A percentile compares a stretch with the other conserved stretches of the same genome.
phyloP scores from a whole-genome alignment of 768 basidiomycete genomes.

The Cystobasidium ongulense region DNA sequence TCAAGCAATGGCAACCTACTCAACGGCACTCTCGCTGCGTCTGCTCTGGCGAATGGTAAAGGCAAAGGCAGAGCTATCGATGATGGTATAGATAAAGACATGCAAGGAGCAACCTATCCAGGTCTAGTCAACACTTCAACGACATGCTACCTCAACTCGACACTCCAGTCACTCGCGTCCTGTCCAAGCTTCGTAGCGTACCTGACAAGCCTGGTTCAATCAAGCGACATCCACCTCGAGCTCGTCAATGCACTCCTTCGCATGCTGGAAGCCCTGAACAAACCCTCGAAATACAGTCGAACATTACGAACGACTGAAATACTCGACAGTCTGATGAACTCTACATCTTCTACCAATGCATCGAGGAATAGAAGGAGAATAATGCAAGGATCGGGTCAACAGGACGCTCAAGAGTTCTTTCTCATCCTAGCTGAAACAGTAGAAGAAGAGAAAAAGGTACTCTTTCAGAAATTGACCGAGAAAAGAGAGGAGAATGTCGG shows the following conservation, averaged over 20 bases:
- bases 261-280: slow-evolving; percentile 44
- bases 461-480: slow-evolving; percentile 55
- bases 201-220: slow-evolving; percentile 50
- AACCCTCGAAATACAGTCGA: slow-evolving; percentile 39
- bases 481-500: slow-evolving; percentile 54
- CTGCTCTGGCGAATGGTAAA: not conserved
- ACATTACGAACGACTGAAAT: slow-evolving; percentile 34
- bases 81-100: not conserved
- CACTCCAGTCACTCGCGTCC: slow-evolving; percentile 88
- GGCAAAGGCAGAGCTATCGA: not conserved
- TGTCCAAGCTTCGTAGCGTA: slow-evolving; percentile 71
- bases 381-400: slow-evolving; percentile 60
- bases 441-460: slow-evolving; percentile 68
- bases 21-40: not conserved
- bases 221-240: not conserved
- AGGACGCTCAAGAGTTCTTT: slow-evolving; percentile 98
- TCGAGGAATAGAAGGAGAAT: slow-evolving; percentile 12
- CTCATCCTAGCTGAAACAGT: slow-evolving; percentile 82
- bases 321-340: slow-evolving; percentile 34
- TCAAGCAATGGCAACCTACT: not conserved
- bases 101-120: slow-evolving; percentile 7
- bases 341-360: slow-evolving; percentile 22
- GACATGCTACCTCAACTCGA: slow-evolving; percentile 89
- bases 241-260: slow-evolving; percentile 25
- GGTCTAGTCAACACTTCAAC: slow-evolving; percentile 23